Base-by-base conservation (phyloP, 192 early-diverging fungal genomes). In the Linderina pennispora region DNA sequence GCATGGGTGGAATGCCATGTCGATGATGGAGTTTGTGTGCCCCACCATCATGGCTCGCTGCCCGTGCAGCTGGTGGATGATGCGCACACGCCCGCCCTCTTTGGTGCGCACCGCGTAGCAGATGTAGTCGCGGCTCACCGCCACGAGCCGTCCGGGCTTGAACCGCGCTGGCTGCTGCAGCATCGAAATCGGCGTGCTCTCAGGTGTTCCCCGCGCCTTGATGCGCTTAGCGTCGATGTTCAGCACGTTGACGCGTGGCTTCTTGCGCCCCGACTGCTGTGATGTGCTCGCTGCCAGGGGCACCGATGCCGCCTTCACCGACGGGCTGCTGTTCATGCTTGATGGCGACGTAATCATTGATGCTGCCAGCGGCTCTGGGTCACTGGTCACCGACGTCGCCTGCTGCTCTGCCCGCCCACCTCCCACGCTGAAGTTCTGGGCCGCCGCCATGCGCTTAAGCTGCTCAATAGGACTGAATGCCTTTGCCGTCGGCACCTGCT, bases 101-200 rank as follows among this genome's bases (percentile, higher is more conserved):
- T 69, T 69, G 65, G 58, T 69, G 21, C 65, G 49, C 8, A 69
- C 65, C 9, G 65, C 65, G 18, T 69, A 69, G 50, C 65, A 69
- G 22, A 69, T 69, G 43, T 62, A 69, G 24, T 69, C 65, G 38
- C 65, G 49, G 35, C 65, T 69, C 23, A 69, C 65, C 1, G 65
- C 50, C 16, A 69, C 54, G 31, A 69, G 54, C 3, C 65, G 34
- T 0, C 65, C 65, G 20, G 58, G 41, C 15, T 51, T 44, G 46
- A 62, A 69, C 11, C 65, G 65, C 17, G 43, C 43, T 3, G 65
- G 55, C 43, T 69, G 65, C 20, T 61, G 65, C 19, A 69, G 49
- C 24, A 62, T 58, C n/a, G 65, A 69, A 28, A 69, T 69, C 6
- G 55, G 59, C n/a, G 60, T 43, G 23, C 47, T 53, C 42, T 62